Percentiles rank a stretch among this genome's conserved stretches.
Conservation (phyloP, 1,139 yeast species). For the Suhomyces guaymorum region DNA sequence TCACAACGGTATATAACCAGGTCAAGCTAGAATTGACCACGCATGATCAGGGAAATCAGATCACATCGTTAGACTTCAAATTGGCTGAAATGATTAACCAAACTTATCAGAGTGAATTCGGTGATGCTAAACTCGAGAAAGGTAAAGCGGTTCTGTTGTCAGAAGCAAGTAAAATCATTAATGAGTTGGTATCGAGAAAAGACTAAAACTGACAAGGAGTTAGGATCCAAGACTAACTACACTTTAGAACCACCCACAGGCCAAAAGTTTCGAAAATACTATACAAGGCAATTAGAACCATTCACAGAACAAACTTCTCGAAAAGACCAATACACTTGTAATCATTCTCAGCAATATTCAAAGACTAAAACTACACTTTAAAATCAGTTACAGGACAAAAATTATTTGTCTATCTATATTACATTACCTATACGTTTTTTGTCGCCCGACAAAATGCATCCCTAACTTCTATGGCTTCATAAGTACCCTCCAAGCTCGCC, state of each 20-base stretch:
- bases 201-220: no score
- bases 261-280: no score
- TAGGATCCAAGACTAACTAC: no score
- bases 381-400: no score
- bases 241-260: no score
- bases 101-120: conserved; percentile 8
- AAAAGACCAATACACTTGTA: no score
- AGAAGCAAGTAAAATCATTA: conserved; percentile 22
- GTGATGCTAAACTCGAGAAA: neutral
- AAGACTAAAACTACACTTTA: no score
- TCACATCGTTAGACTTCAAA: conserved; percentile 59
- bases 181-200: conserved; percentile 17
- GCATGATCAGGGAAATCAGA: conserved; percentile 59
- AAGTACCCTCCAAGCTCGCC: conserved; percentile 89
- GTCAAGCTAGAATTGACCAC: conserved; percentile 63
- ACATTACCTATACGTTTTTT: conserved; percentile 19
- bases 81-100: conserved; percentile 57
- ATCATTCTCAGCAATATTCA: no score
- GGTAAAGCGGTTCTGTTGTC: conserved; percentile 16
- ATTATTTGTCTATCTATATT: conserved; percentile 11
- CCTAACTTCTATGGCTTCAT: conserved; percentile 83
- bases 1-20: conserved; percentile 60
- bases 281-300: no score
- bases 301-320: no score
- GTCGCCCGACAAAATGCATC: conserved; percentile 77